A percentile compares a stretch with the other conserved stretches of the same genome.
These are phyloP conservation scores for Leccinum incarnatum DNA, from an alignment of 768 basidiomycete species.

Conservation along the genomic window DNA sequence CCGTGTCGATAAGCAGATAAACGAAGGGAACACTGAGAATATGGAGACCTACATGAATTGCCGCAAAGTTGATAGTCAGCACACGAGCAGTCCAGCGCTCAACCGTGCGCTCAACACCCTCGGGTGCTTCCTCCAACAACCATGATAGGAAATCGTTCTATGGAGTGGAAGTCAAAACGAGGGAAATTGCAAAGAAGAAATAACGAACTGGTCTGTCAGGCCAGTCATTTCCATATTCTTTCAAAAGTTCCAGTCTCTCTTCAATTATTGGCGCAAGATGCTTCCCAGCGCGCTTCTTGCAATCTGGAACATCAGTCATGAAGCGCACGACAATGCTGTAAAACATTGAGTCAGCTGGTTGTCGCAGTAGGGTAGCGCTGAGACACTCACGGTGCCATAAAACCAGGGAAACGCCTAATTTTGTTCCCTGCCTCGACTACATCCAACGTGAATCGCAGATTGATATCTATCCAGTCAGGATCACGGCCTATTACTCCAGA, in stretches of 20 bases:
- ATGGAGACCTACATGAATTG: slow-evolving; percentile 19
- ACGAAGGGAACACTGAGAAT: neutral
- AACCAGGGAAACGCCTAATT: slow-evolving; percentile 29
- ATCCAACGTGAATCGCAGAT: neutral
- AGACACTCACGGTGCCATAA: slow-evolving; percentile 32
- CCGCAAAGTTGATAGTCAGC: slow-evolving; percentile 20
- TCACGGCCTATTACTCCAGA: neutral
- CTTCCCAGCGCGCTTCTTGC: neutral
- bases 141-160: slow-evolving; percentile 36
- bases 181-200: neutral
- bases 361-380: neutral
- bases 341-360: too few species aligned
- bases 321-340: neutral
- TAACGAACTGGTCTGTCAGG: slow-evolving; percentile 32
- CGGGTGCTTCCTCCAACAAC: slow-evolving; percentile 28
- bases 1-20: neutral
- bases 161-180: neutral
- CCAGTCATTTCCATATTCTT: slow-evolving; percentile 29
- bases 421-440: neutral
- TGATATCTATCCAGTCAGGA: neutral
- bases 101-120: slow-evolving; percentile 12
- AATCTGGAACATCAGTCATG: neutral
- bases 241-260: slow-evolving; percentile 24
- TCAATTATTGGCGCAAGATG: slow-evolving; percentile 13
- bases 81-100: slow-evolving; percentile 24